Conservation (phyloP, 164 flowering plant genomes). For the Macadamia tetraphylla region DNA sequence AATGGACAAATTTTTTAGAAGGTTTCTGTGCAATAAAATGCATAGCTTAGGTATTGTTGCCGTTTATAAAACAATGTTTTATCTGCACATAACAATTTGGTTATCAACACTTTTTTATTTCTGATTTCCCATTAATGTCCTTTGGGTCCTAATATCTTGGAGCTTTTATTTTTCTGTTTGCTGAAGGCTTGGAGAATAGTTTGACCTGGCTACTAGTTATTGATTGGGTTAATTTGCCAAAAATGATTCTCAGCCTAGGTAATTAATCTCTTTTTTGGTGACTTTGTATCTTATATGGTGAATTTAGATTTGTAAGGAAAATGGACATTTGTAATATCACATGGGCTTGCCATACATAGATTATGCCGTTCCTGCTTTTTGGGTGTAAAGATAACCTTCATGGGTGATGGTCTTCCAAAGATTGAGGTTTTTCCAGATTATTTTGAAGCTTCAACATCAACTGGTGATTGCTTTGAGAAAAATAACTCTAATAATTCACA, state of each 20-base stretch:
- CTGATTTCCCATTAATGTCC: no score
- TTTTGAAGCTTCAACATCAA: conserved; percentile 51
- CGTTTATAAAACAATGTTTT: no score
- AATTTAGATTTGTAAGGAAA: background rate
- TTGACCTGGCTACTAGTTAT: background rate
- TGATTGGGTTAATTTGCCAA: background rate
- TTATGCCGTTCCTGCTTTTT: background rate
- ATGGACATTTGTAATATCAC: background rate
- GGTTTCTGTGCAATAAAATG: no score
- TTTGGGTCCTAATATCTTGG: background rate
- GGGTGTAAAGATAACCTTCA: conserved; percentile 27
- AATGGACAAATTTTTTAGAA: no score
- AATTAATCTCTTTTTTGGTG: background rate
- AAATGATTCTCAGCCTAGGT: background rate
- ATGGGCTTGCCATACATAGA: background rate
- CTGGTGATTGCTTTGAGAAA: conserved; percentile 18
- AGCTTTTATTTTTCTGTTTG: background rate
- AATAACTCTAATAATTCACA: conserved; percentile 22
- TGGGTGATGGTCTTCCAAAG: conserved; percentile 65
- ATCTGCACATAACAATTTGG: no score
- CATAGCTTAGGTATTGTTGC: no score
- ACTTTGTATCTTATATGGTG: background rate
- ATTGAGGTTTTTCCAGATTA: conserved; percentile 56
- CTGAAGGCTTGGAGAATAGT: conserved; percentile 7
- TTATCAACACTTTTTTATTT: no score